Conservation (phyloP, 768 basidiomycete genomes). For the Suillus sp. region DNA sequence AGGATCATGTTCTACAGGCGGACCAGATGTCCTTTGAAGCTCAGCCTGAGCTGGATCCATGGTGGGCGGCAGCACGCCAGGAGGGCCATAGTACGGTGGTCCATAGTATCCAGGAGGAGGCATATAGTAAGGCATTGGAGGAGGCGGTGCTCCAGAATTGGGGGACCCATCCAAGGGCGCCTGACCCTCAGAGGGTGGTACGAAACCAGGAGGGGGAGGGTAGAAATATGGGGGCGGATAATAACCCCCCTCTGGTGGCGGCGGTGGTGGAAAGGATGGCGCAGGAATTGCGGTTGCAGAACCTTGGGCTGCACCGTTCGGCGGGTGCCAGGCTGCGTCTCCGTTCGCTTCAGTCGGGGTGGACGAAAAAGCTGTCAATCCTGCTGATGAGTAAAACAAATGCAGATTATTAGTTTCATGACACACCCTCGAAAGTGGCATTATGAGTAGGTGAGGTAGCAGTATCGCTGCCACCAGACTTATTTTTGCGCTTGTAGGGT, state of each 20-base stretch:
- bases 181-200: constrained; percentile 40
- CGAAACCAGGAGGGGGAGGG: constrained; percentile 43
- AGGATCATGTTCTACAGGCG: constrained; percentile 16
- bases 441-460: constrained; percentile 23
- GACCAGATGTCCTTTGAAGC: constrained; percentile 23
- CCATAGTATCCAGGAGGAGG: constrained; percentile 43
- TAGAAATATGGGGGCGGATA: constrained; percentile 38
- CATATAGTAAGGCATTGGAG: constrained; percentile 39
- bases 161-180: constrained; percentile 33
- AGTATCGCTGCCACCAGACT: constrained; percentile 26
- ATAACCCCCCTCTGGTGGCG: constrained; percentile 45
- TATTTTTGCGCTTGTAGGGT: constrained; percentile 57
- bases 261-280: constrained; percentile 28
- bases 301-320: constrained; percentile 24
- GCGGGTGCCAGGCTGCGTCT: constrained; percentile 38
- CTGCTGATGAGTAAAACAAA: constrained; percentile 17
- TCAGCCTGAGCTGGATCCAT: constrained; percentile 31
- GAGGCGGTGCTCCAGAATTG: constrained; percentile 32
- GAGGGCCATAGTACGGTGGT: constrained; percentile 32
- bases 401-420: background rate
- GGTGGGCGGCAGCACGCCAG: constrained; percentile 35
- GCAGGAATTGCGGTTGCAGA: constrained; percentile 20
- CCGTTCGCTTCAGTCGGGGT: constrained; percentile 17
- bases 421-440: background rate
- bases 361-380: constrained; percentile 16